These are phyloP conservation scores for Cercospora berteroae DNA, from an alignment of 2,329 filamentous ascomycete species.

Conservation along the genomic window DNA sequence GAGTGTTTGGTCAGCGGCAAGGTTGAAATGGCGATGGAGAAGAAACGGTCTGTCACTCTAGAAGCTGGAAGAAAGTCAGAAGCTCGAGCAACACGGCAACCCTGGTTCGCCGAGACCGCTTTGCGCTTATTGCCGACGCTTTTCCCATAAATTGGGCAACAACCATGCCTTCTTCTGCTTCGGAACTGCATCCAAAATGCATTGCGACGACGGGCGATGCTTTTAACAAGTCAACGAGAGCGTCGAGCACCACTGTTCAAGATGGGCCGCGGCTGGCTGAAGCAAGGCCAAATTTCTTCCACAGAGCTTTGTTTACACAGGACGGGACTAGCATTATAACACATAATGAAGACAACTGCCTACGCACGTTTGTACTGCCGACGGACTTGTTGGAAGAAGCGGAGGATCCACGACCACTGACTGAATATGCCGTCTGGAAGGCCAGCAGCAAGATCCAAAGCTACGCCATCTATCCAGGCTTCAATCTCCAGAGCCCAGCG, in stretches of 20 bases:
- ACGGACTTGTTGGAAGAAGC: slow-evolving; percentile 48
- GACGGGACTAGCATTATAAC: slow-evolving; percentile 60
- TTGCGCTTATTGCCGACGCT: slow-evolving; percentile 4
- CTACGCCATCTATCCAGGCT: slow-evolving; percentile 56
- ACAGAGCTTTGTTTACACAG: slow-evolving; percentile 47
- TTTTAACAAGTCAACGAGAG: slow-evolving; percentile 13
- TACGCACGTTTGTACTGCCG: slow-evolving; percentile 57
- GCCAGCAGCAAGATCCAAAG: slow-evolving; percentile 52
- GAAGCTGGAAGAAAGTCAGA: slow-evolving; percentile 11
- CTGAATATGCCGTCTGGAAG: slow-evolving; percentile 48
- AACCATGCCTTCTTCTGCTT: slow-evolving; percentile 8
- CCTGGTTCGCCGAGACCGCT: slow-evolving; percentile 8
- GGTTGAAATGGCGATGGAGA: slow-evolving; percentile 8
- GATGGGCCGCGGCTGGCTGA: not conserved
- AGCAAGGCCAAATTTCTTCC: slow-evolving; percentile 42
- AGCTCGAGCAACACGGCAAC: slow-evolving; percentile 3
- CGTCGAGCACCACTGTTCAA: not conserved
- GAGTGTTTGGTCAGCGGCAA: slow-evolving; percentile 14
- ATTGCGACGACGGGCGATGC: slow-evolving; percentile 29
- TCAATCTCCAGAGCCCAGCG: slow-evolving; percentile 50
- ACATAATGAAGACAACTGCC: slow-evolving; percentile 50
- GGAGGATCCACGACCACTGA: slow-evolving; percentile 39
- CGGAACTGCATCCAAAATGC: slow-evolving; percentile 19
- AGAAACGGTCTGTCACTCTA: slow-evolving; percentile 7
- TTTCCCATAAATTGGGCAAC: not conserved